phyloP scores from a whole-genome alignment of 1,284 basidiomycete genomes.

The Peniophora sp. region DNA sequence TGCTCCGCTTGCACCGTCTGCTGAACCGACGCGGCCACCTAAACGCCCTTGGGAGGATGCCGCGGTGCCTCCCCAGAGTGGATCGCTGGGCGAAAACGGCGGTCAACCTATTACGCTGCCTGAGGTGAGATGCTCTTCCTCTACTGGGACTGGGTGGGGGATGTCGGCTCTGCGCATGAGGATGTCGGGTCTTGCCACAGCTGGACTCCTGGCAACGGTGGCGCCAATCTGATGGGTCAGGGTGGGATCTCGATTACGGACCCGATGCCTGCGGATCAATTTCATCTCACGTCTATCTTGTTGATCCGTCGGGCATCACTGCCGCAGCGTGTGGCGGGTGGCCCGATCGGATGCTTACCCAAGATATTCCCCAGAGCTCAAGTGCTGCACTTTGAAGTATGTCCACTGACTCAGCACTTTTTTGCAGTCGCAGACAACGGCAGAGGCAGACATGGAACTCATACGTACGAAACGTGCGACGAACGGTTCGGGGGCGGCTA shows the following conservation, averaged over 20 bases:
- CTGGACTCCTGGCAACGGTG: too few species aligned
- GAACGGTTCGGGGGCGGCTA: conserved; percentile 20
- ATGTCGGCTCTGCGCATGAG: background rate
- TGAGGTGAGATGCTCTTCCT: conserved; percentile 18
- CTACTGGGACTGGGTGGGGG: background rate
- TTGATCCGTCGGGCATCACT: background rate
- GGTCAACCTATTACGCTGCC: conserved; percentile 11
- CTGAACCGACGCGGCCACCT: conserved; percentile 21
- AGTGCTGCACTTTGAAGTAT: background rate
- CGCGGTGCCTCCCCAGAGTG: conserved; percentile 6
- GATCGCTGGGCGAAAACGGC: conserved; percentile 26
- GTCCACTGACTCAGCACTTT: background rate
- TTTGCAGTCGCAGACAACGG: conserved; percentile 40
- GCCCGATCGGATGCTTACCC: background rate
- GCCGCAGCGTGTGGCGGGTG: background rate
- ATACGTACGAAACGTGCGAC: conserved; percentile 70
- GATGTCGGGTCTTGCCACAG: background rate
- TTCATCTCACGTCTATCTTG: background rate
- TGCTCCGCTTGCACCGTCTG: background rate
- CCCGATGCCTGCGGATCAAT: background rate
- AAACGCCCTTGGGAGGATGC: conserved; percentile 76
- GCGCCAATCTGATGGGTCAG: too few species aligned
- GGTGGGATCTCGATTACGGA: too few species aligned
- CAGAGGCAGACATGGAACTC: conserved; percentile 74
- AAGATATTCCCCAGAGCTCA: background rate